Percentiles rank a stretch among this genome's conserved stretches.
These are phyloP conservation scores for Arthroderma uncinatum DNA, from an alignment of 2,329 filamentous ascomycete species.

Conservation along the genomic window DNA sequence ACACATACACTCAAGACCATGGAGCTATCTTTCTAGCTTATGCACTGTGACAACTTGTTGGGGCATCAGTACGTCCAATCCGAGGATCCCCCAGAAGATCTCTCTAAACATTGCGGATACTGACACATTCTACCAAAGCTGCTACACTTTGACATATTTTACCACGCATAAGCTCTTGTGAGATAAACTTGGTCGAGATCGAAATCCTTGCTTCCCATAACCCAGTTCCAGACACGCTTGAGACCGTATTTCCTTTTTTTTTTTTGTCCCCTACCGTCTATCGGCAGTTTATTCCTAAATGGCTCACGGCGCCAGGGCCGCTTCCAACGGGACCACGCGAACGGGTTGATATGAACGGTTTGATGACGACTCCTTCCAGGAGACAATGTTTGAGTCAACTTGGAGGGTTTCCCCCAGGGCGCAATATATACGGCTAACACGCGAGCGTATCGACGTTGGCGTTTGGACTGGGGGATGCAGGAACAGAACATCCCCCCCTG, in stretches of 20 bases:
- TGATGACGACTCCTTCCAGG: background rate
- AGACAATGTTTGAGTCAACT: background rate
- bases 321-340: background rate
- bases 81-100: background rate
- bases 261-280: background rate
- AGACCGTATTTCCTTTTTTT: background rate
- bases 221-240: background rate
- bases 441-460: background rate
- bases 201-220: constrained; percentile 4
- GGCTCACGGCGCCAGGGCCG: background rate
- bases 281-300: background rate
- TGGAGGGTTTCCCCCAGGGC: background rate
- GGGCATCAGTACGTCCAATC: background rate
- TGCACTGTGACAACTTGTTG: background rate
- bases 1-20: background rate
- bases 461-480: background rate
- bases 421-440: background rate
- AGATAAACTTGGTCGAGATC: constrained; percentile 5
- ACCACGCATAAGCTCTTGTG: background rate
- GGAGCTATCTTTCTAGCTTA: background rate
- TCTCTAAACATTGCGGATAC: background rate
- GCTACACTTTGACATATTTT: constrained; percentile 3
- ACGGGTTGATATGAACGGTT: background rate
- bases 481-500: background rate
- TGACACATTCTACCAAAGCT: background rate